Conservation (phyloP, 192 early-diverging fungal species). For the Lunasporangiospora selenospora region DNA sequence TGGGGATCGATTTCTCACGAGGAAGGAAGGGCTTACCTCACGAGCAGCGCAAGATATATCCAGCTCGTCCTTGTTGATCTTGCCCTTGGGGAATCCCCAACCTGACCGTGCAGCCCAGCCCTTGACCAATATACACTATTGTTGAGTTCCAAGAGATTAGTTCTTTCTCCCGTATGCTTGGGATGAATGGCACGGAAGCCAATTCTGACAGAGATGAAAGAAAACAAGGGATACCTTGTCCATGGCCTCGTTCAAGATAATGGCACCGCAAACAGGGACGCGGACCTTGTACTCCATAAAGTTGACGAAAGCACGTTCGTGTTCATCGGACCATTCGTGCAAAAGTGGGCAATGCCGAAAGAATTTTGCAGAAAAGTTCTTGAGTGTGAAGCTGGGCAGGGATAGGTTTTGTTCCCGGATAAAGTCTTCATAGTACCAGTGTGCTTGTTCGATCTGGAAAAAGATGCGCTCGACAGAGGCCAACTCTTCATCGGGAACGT, state of each 20-base stretch:
- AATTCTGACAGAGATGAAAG: neutral
- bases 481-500: slow-evolving; percentile 95
- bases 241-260: slow-evolving; percentile 84
- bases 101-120: slow-evolving; percentile 89
- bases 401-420: slow-evolving; percentile 84
- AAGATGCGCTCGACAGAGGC: slow-evolving; percentile 94
- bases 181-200: neutral
- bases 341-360: slow-evolving; percentile 93
- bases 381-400: slow-evolving; percentile 86
- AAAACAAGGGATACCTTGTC: slow-evolving; percentile 62
- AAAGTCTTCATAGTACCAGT: slow-evolving; percentile 99
- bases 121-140: slow-evolving; percentile 83
- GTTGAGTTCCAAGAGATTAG: neutral
- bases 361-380: slow-evolving; percentile 81
- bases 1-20: neutral
- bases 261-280: slow-evolving; percentile 97
- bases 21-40: slow-evolving; percentile 66
- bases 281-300: slow-evolving; percentile 97
- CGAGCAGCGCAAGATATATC: slow-evolving; percentile 88
- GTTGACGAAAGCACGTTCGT: slow-evolving; percentile 87
- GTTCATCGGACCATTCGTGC: slow-evolving; percentile 85
- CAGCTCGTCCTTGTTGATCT: slow-evolving; percentile 97
- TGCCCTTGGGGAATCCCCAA: slow-evolving; percentile 99
- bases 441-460: slow-evolving; percentile 99
- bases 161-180: neutral